Conservation (phyloP, 2,329 filamentous ascomycete species). For the Claviceps pusilla region DNA sequence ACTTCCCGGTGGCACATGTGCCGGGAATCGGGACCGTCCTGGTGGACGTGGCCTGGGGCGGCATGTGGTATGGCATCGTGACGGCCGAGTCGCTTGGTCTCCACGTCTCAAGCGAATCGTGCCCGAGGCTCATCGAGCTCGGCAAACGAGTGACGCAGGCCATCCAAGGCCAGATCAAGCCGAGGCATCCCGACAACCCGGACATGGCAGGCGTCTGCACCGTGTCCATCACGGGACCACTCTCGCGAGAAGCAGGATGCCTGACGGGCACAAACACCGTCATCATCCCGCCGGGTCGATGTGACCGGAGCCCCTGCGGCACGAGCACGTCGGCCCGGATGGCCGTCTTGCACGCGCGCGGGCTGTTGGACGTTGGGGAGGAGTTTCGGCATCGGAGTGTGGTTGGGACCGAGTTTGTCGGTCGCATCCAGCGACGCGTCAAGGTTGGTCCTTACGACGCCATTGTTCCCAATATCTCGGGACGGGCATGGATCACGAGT, state of each 20-base stretch:
- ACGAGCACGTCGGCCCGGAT: slow-evolving; percentile 29
- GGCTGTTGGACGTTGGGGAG: slow-evolving; percentile 21
- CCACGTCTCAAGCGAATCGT: slow-evolving; percentile 17
- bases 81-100: slow-evolving; percentile 23
- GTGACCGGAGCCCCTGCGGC: slow-evolving; percentile 31
- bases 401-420: slow-evolving; percentile 26
- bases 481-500: slow-evolving; percentile 30
- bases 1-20: slow-evolving; percentile 21
- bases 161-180: slow-evolving; percentile 18
- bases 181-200: slow-evolving; percentile 28
- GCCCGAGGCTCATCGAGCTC: slow-evolving; percentile 22
- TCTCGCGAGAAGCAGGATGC: slow-evolving; percentile 10
- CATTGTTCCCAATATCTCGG: slow-evolving; percentile 25
- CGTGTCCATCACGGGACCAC: slow-evolving; percentile 23
- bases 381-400: slow-evolving; percentile 25
- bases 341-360: slow-evolving; percentile 27
- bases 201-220: slow-evolving; percentile 24
- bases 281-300: slow-evolving; percentile 28
- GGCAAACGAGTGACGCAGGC: slow-evolving; percentile 28
- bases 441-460: slow-evolving; percentile 25
- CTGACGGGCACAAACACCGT: slow-evolving; percentile 24
- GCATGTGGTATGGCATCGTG: slow-evolving; percentile 29
- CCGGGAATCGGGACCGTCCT: slow-evolving; percentile 23
- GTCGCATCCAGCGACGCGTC: slow-evolving; percentile 21
- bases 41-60: slow-evolving; percentile 31